Conservation (phyloP, 176 grass and related monocot species). For the Bromus sterilis region DNA sequence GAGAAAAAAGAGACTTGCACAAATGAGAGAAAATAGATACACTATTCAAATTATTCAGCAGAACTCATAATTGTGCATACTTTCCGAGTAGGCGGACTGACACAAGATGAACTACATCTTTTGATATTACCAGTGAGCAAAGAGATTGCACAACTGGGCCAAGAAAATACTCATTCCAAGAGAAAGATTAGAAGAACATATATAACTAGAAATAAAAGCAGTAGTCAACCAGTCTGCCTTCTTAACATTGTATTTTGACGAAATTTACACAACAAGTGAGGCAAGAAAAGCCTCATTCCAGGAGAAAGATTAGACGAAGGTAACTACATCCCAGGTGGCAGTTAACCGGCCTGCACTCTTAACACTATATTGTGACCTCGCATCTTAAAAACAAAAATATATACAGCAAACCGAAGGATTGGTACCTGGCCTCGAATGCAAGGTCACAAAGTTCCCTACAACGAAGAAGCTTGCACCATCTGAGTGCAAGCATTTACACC, state of each 20-base stretch:
- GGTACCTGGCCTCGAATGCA: background rate
- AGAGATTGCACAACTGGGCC: background rate
- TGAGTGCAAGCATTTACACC: background rate
- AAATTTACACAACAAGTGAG: background rate
- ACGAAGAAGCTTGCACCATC: background rate
- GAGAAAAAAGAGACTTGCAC: no score
- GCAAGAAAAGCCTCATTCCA: background rate
- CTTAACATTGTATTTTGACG: background rate
- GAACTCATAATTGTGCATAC: background rate
- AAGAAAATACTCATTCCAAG: background rate
- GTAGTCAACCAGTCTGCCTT: background rate
- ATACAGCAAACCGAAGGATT: background rate
- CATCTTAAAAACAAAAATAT: background rate
- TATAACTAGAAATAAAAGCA: constrained; percentile 3
- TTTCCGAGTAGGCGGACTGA: background rate
- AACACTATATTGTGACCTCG: background rate
- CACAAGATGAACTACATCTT: background rate
- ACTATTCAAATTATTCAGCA: no score
- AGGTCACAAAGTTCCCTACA: constrained; percentile 1
- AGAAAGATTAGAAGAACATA: background rate
- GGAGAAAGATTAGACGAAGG: background rate
- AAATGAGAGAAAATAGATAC: no score
- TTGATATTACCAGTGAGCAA: constrained; percentile 3
- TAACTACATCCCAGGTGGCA: background rate
- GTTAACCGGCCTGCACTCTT: background rate